A percentile compares a stretch with the other conserved stretches of the same genome.
Evolutionary conservation across 208 protist species (phyloP).

Genomic region (Wallacemonas rigidus): DNA sequence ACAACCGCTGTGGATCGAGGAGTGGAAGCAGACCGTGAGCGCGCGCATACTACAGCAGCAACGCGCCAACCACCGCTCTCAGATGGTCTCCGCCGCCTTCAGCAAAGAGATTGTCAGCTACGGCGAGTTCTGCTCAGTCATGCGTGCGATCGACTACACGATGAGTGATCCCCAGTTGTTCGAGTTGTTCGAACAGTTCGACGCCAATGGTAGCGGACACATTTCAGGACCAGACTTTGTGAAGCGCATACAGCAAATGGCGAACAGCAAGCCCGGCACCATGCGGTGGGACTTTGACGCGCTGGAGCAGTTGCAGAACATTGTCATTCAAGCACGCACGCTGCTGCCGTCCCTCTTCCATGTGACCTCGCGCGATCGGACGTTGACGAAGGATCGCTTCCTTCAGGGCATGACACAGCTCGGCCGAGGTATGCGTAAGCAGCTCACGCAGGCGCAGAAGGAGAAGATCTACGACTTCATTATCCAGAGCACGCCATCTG

Average conservation of each 20-base stretch:
- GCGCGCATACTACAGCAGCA: conserved; percentile 76
- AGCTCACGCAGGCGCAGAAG: conserved; percentile 73
- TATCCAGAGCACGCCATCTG: conserved; percentile 37
- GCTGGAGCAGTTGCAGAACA: conserved; percentile 88
- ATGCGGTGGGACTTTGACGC: conserved; percentile 83
- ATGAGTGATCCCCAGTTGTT: conserved; percentile 84
- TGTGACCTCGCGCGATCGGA: conserved; percentile 56
- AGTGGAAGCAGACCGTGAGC: conserved; percentile 68
- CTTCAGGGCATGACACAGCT: conserved; percentile 72
- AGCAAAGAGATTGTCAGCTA: conserved; percentile 81
- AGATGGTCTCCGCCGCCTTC: conserved; percentile 73
- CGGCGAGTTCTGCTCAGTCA: conserved; percentile 87
- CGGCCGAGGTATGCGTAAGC: conserved; percentile 76
- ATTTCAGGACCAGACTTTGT: conserved; percentile 78
- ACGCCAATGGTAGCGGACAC: conserved; percentile 54
- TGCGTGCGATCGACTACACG: conserved; percentile 84
- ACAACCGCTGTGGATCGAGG: conserved; percentile 65
- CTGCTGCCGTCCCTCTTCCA: conserved; percentile 73
- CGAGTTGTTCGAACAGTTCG: conserved; percentile 80
- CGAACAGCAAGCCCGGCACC: conserved; percentile 49
- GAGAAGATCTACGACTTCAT: conserved; percentile 80
- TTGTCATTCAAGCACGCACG: conserved; percentile 81
- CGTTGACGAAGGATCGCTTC: conserved; percentile 63
- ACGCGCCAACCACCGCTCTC: conserved; percentile 73
- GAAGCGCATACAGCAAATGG: conserved; percentile 50